Base-by-base conservation (phyloP, 176 grass and related monocot genomes). In the Zizania latifolia region DNA sequence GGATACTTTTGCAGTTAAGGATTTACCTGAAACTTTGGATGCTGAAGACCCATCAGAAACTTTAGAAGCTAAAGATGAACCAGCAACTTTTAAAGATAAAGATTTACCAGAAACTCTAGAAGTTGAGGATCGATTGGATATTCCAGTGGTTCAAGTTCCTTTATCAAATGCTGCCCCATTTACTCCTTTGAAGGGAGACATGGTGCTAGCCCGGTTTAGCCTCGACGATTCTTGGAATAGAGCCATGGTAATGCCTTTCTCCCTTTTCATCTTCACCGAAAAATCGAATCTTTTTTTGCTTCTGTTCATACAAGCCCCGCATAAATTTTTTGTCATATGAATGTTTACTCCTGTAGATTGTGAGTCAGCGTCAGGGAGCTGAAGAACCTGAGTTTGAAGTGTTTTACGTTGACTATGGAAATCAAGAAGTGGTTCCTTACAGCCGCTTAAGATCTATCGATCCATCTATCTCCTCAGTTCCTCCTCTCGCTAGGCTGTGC, bases 321-420 rank as follows among this genome's bases (percentile, higher is more conserved):
- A 45, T n/a, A n/a, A n/a, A n/a, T n/a, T 17, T 40, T 40, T 53
- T 5, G 2, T 17, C 70, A 71, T 32, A 57, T 73, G 58, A 21
- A 41, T 66, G 38, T 44, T 76, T 32, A 24, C 16, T 84, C 32
- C 8, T 82, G 5, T 43, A 94, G 92, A 83, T 94, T 27, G 71
- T 88, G 22, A 82, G 46, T 70, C 88, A 81, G 72, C 80, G 34
- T 71, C 75, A 68, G 65, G 86, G 82, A 78, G 55, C 12, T 33
- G 72, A 31, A 38, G 77, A 85, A 46, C 74, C 72, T 32, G 58
- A 86, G 67, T 94, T 82, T 23, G 46, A 72, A 41, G 79, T 94
- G 6, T 94, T 91, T 37, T 94, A 94, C 29, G 78, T 94, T 26
- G 92, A 91, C 43, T 91, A 91, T 40, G 92, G 92, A 14, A 94